A percentile compares a stretch with the other conserved stretches of the same genome.
Evolutionary conservation across 2,329 filamentous ascomycete genomes (phyloP).

Genomic region (Aspergillus piperis): DNA sequence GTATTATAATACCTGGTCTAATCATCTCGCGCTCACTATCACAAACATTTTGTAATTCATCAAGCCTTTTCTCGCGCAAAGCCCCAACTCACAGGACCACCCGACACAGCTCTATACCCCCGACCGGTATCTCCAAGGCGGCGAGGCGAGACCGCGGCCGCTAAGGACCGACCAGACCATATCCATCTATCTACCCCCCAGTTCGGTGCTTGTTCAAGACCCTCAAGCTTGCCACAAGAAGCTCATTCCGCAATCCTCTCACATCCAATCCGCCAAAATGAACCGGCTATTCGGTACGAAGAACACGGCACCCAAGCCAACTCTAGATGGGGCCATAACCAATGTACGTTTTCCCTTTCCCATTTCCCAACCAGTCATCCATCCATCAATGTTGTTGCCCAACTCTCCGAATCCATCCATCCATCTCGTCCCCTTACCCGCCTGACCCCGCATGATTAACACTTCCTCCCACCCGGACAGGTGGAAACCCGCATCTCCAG

Average conservation of each 20-base stretch:
- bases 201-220: neutral
- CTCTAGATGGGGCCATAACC: slow-evolving; percentile 76
- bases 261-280: slow-evolving; percentile 58
- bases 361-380: neutral
- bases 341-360: slow-evolving; percentile 59
- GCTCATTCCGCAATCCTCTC: slow-evolving; percentile 4
- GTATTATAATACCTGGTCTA: neutral
- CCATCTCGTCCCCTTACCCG: neutral
- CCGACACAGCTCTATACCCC: neutral
- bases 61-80: neutral
- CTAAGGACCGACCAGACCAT: neutral
- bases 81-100: neutral
- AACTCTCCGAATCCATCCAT: slow-evolving; percentile 3
- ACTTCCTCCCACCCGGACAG: slow-evolving; percentile 40
- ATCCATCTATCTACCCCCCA: neutral
- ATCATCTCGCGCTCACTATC: neutral
- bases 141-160: slow-evolving; percentile 2
- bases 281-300: slow-evolving; percentile 94
- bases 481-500: slow-evolving; percentile 78
- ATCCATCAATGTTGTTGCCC: slow-evolving; percentile 17
- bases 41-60: neutral
- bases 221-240: neutral
- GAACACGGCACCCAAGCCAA: slow-evolving; percentile 84
- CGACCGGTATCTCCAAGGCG: neutral
- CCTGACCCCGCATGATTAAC: slow-evolving; percentile 7